A percentile compares a stretch with the other conserved stretches of the same genome.
Evolutionary conservation across 306 rosid species (phyloP).

Genomic region (Erythrophleum fordii): DNA sequence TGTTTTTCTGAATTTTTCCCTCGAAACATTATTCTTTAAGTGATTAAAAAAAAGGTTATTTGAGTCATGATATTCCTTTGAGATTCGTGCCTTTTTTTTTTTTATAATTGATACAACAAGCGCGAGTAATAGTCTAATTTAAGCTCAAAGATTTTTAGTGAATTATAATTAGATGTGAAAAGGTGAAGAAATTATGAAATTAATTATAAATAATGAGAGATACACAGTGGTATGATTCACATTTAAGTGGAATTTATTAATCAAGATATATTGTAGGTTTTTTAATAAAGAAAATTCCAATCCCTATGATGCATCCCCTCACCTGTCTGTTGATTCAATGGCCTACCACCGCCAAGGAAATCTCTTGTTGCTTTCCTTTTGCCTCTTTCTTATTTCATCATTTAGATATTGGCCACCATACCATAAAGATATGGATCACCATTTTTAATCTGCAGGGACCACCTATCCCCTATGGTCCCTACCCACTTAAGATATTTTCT

Average conservation of each 20-base stretch:
- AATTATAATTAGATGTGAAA: no score
- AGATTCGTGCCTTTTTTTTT: no score
- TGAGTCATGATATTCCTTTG: no score
- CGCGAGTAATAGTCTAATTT: no score
- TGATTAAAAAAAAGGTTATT: no score
- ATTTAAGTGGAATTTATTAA: no score
- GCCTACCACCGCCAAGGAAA: slow-evolving; percentile 75
- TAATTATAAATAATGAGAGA: no score
- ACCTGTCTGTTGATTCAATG: slow-evolving; percentile 21
- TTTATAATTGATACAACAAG: no score
- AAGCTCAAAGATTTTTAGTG: no score
- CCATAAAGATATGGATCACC: not conserved
- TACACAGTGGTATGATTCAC: not conserved
- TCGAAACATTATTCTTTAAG: no score
- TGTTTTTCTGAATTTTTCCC: no score
- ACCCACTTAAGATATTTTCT: not conserved
- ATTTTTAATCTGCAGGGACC: not conserved
- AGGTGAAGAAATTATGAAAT: no score
- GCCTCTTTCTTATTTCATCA: not conserved
- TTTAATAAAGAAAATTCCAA: not conserved
- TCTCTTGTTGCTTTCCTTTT: not conserved
- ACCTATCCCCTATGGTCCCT: slow-evolving; percentile 1
- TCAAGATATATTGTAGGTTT: not conserved
- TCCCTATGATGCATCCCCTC: not conserved
- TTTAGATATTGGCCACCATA: not conserved